Base-by-base conservation (phyloP, 1,284 basidiomycete genomes). In the Trametes hirsuta region DNA sequence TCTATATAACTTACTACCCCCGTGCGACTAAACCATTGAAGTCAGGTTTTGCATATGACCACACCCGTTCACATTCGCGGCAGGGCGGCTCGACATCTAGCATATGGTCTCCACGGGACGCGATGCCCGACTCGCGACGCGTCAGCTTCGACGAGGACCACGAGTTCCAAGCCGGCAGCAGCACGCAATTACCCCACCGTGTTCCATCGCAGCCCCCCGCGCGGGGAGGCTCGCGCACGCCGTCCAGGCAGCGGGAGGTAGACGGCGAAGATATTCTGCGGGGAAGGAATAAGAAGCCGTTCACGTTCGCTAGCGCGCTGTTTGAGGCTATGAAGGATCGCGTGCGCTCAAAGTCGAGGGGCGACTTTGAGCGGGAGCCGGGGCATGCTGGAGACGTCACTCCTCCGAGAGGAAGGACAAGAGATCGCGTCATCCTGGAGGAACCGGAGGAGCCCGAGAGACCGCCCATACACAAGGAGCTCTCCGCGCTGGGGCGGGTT, bases 301-400 rank as follows among this genome's bases (percentile, higher is more conserved):
- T 79, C 63, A 76, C 75, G 3, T 70, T 81, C 37, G 71, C 74
- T 36, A 74, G 70, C 22, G 73, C 72, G 48, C 68, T 81, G 46
- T 62, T 74, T 12, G 79, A 78, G 46, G 75, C 73, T 4, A 74
- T 78, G 51, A 77, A 76, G 58, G 76, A 79, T 40, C 74, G 73
- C 22, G 74, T 81, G 47, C 74, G 79, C 15, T 81, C 80, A 10
- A 75, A 68, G 34, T 81, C 79, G 10, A 62, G 66, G 40, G 36
- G 30, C 30, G 30, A 30, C 30, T 8, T 65, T 10, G 59, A 63
- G 34, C 53, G 36, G 2, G 52, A 62, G 52, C 9, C 50, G 4
- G 49, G 56, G 35, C 53, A 59, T 15, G 47, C 53, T 8, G 64
- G 68, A 3, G 66, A 70, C 35, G 50, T 64, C 30, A 72, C 72